Evolutionary conservation across 2,329 filamentous ascomycete genomes (phyloP).

Genomic region (Orbilia ellipsospora): DNA sequence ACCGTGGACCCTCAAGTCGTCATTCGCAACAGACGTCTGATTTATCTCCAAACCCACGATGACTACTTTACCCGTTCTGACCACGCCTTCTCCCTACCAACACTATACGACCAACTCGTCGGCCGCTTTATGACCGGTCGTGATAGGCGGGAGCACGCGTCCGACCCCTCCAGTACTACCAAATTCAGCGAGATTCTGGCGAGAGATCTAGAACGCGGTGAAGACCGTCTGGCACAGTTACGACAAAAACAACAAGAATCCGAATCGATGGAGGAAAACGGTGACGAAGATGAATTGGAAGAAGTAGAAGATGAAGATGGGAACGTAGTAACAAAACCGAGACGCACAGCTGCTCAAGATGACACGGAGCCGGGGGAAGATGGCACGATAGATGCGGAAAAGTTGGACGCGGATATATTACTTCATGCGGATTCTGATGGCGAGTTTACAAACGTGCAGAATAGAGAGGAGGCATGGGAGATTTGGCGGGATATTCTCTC

Average conservation of each 20-base stretch:
- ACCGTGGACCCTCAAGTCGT: slow-evolving; percentile 30
- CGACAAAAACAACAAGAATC: slow-evolving; percentile 13
- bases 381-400: slow-evolving; percentile 29
- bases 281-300: slow-evolving; percentile 5
- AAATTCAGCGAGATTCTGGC: slow-evolving; percentile 51
- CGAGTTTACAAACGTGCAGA: slow-evolving; percentile 36
- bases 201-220: slow-evolving; percentile 41
- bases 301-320: slow-evolving; percentile 36
- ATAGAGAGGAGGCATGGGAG: slow-evolving; percentile 46
- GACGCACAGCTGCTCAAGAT: not conserved
- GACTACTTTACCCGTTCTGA: slow-evolving; percentile 45
- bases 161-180: slow-evolving; percentile 32
- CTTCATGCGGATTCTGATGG: slow-evolving; percentile 43
- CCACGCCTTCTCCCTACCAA: slow-evolving; percentile 50
- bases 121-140: slow-evolving; percentile 45
- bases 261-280: slow-evolving; percentile 23
- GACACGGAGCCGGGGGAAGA: not conserved
- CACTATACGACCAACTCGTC: slow-evolving; percentile 48
- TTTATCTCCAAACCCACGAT: slow-evolving; percentile 49
- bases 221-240: slow-evolving; percentile 33
- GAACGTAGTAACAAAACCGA: slow-evolving; percentile 29
- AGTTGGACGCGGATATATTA: slow-evolving; percentile 41
- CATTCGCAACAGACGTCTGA: slow-evolving; percentile 43
- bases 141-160: slow-evolving; percentile 44
- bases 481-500: slow-evolving; percentile 49